Evolutionary conservation across 805 yeast species (phyloP), one percentile per base, ranked within the genome.

Genomic region (Naumovozyma baii): DNA sequence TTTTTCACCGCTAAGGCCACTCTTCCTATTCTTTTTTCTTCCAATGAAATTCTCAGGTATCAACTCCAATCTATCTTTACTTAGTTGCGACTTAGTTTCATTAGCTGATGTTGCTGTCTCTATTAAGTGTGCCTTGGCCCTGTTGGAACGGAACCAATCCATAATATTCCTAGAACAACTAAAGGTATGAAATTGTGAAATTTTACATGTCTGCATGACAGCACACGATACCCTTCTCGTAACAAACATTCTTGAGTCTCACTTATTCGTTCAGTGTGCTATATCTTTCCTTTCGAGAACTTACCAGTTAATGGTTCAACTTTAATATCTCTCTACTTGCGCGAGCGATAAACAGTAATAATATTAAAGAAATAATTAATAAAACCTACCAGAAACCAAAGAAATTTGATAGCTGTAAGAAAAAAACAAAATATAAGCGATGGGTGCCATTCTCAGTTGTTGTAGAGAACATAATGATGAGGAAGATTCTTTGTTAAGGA

Each of bases 141-240:
- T 63, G 35, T 50, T 61, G 31, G 31, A 29, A 12, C 15, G 13
- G 42, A 66, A 62, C 71, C 71, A 66, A 31, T 65, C 63, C 57
- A 66, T 51, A 47, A 66, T 62, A 18, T 67, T 36, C 17, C 30
- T 39, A 13, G 34, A 14, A 22, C 9, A 22, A 22, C 26, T 10
- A 10, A 10, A 7, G 10, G 26, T 22, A 22, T 22, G 26, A 22
- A 22, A 22, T 22, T 22, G 26, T 22, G 26, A 22, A n/a, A n/a
- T n/a, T n/a, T n/a, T 10, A 22, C 26, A 22, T 22, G 10, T 22
- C 10, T 22, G 26, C 26, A 22, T 10, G 10, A 22, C 10, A 10
- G 26, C 10, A 22, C 26, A 10, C 10, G 26, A 10, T 22, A 10
- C 10, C 26, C 26, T 22, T 10, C 26, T 22, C 10, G 10, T 10